Conservation (phyloP, 768 basidiomycete genomes). For the Lentinula detonsa region DNA sequence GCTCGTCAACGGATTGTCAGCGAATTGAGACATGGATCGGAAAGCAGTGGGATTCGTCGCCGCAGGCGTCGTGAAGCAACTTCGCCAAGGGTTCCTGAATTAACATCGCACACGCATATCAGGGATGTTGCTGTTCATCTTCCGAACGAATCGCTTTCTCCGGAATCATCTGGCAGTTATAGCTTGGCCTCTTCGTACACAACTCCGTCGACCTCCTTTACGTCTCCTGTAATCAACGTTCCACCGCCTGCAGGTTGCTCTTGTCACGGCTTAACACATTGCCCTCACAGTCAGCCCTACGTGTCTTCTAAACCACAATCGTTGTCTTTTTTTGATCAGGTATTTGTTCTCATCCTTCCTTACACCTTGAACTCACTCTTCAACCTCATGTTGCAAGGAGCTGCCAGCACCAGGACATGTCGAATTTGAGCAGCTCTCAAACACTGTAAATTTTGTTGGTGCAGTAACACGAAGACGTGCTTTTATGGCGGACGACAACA, state of each 20-base stretch:
- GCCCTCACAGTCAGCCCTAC: conserved; percentile 11
- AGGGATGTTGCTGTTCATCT: neutral
- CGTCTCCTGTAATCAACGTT: conserved; percentile 9
- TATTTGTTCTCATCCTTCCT: neutral
- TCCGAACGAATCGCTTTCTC: conserved; percentile 8
- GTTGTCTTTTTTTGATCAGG: neutral
- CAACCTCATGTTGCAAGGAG: neutral
- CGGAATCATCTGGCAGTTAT: conserved; percentile 13
- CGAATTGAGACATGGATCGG: conserved; percentile 31
- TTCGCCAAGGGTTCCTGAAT: neutral
- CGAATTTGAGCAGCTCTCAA: neutral
- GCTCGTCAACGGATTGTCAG: conserved; percentile 60
- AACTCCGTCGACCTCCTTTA: neutral
- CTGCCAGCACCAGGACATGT: neutral
- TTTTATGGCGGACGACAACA: conserved; percentile 18
- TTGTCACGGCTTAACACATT: conserved; percentile 25
- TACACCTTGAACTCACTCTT: neutral
- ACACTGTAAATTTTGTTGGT: neutral
- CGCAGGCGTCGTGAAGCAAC: conserved; percentile 17
- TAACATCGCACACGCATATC: neutral
- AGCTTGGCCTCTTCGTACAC: conserved; percentile 6
- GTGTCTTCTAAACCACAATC: neutral
- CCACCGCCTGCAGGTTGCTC: conserved; percentile 12
- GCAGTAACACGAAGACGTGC: neutral
- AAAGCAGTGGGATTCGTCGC: conserved; percentile 22